Evolutionary conservation across 129 eudicot species (phyloP).

Genomic region (Oenanthe sinensis): DNA sequence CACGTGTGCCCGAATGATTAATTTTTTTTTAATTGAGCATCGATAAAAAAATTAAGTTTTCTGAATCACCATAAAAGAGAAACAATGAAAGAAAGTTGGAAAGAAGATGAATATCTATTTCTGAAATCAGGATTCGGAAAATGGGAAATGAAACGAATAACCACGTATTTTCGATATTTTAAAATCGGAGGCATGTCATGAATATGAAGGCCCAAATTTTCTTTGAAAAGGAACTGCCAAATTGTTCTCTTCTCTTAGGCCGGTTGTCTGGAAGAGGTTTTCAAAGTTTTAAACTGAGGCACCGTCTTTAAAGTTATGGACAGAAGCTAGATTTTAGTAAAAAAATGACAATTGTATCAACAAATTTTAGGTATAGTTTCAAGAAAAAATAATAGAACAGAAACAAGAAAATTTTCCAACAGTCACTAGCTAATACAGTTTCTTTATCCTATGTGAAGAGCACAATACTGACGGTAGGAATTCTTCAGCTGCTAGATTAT

Average conservation of each 20-base stretch:
- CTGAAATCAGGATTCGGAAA: too few species aligned
- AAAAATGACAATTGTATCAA: not conserved
- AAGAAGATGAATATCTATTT: too few species aligned
- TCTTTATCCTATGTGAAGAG: not conserved
- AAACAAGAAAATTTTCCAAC: not conserved
- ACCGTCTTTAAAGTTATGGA: not conserved
- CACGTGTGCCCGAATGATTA: too few species aligned
- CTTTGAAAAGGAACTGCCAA: not conserved
- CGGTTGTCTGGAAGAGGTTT: not conserved
- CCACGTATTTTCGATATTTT: too few species aligned
- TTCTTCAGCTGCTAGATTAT: not conserved
- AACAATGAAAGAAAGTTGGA: too few species aligned
- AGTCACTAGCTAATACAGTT: not conserved
- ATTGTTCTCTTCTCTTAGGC: too few species aligned
- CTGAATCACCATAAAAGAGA: too few species aligned
- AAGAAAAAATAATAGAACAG: not conserved
- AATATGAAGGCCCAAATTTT: too few species aligned
- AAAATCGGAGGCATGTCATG: too few species aligned
- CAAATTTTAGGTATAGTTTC: not conserved
- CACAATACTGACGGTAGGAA: not conserved
- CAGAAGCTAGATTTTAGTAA: not conserved
- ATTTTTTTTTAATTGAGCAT: too few species aligned
- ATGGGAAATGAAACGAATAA: too few species aligned
- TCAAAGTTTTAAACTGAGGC: not conserved
- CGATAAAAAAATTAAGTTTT: too few species aligned